Evolutionary conservation across 208 protist species (phyloP).

Genomic region (Leishmania tarentolae): DNA sequence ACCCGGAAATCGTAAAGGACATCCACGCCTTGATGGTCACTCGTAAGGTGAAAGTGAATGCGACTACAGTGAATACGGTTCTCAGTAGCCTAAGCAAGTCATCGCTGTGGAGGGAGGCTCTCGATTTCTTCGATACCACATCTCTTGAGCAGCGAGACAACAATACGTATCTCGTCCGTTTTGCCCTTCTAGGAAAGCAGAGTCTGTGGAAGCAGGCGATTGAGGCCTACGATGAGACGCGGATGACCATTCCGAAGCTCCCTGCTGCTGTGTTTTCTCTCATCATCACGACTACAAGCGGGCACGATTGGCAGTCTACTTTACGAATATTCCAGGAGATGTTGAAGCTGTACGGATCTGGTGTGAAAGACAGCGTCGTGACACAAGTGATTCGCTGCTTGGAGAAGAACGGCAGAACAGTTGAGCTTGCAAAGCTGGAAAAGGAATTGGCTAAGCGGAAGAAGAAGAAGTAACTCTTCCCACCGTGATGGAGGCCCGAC

Average conservation of each 20-base stretch:
- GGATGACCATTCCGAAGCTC: constrained; percentile 40
- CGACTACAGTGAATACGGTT: constrained; percentile 83
- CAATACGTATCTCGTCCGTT: constrained; percentile 79
- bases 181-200: constrained; percentile 76
- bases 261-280: constrained; percentile 69
- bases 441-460: constrained; percentile 68
- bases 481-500: not conserved
- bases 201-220: constrained; percentile 64
- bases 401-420: constrained; percentile 60
- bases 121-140: constrained; percentile 62
- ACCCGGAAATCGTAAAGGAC: constrained; percentile 45
- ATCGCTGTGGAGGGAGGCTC: constrained; percentile 49
- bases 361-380: constrained; percentile 76
- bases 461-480: constrained; percentile 42
- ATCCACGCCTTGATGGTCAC: constrained; percentile 57
- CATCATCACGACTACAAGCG: constrained; percentile 55
- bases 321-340: constrained; percentile 74
- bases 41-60: constrained; percentile 50
- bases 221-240: constrained; percentile 59
- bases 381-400: constrained; percentile 77
- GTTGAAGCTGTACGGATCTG: constrained; percentile 63
- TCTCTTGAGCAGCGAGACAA: constrained; percentile 44
- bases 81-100: constrained; percentile 74
- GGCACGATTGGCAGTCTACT: constrained; percentile 71
- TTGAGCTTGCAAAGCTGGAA: constrained; percentile 76